Conservation (phyloP, 345 rosid genomes). For the Brassica napus region Da-Ae NC_063437.1:21137001-21137500, state of each 20-base stretch:
- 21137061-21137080: conserved; percentile 12
- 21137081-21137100: conserved; percentile 34
- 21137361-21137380: conserved; percentile 45
- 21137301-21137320: conserved; percentile 63
- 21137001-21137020: conserved; percentile 13
- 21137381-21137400: neutral
- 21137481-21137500: conserved; percentile 21
- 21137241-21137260: neutral
- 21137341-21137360: conserved; percentile 61
- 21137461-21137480: conserved; percentile 63
- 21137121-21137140: conserved; percentile 10
- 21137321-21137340: conserved; percentile 97
- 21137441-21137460: conserved; percentile 87
- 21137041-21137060: neutral
- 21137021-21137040: neutral
- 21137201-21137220: conserved; percentile 10
- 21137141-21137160: conserved; percentile 2
- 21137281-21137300: conserved; percentile 77
- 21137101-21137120: conserved; percentile 25
- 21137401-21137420: neutral
- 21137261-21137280: conserved; percentile 37
- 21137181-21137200: conserved; percentile 12
- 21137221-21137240: neutral
- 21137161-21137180: conserved; percentile 17
- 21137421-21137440: conserved; percentile 47